Base-by-base conservation (phyloP, 352 stramenopile genomes). In the Phytophthora pluvialis region DNA sequence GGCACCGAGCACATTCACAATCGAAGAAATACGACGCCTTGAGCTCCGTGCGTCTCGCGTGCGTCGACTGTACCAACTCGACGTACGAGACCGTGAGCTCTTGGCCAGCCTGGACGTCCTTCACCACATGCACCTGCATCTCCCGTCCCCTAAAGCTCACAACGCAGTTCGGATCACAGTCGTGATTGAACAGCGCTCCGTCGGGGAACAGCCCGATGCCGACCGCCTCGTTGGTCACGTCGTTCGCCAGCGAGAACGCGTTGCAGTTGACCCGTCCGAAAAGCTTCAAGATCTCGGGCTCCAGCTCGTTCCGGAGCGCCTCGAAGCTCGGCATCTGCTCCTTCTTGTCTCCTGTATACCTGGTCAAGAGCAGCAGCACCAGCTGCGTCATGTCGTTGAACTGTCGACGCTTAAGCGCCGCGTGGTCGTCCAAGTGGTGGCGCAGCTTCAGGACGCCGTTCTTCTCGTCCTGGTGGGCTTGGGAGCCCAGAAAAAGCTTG, bases 211-310 rank as follows among this genome's bases (percentile, higher is more conserved):
- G 54, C 0, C 83, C 86, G 48, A 94, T 78, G 28, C 83, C 86
- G 8, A 88, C 52, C n/a, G 70, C 69, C 29, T 68, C 63, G 26
- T 80, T 77, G 21, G 75, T 72, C 39, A 78, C 21, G 31, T 77
- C 73, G 26, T 86, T 80, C 21, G 70, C 78, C 8, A 94, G 57
- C 4, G 86, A 88, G 55, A 94, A 94, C 6, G 80, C 86, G 52
- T 94, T 94, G 77, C 86, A 94, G 52, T 91, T 90, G 60, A 94
- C 66, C 21, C 75, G 81, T 45, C 76, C 79, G 48, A 94, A 91
- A 39, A 93, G 70, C 53, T 76, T 45, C 46, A 86, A 31, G 48
- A 90, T 70, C 16, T 70, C 56, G 5, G 29, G 47, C 38, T 78
- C 40, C n/a, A 88, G 52, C 16, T 60, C 32, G 31, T 51, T 60